Conservation (phyloP, 306 rosid species). For the peach (Prunus persica) region Prunus_persica_NCBIv2 NC_034009.1:37591001-37591500, state of each 20-base stretch:
- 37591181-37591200: conserved; percentile 84
- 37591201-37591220: conserved; percentile 40
- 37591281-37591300: conserved; percentile 41
- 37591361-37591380: conserved; percentile 96
- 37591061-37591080: not conserved
- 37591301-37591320: conserved; percentile 60
- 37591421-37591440: conserved; percentile 74
- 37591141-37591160: conserved; percentile 24
- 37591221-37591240: conserved; percentile 30
- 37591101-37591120: conserved; percentile 18
- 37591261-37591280: conserved; percentile 23
- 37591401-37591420: conserved; percentile 84
- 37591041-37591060: conserved; percentile 15
- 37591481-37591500: conserved; percentile 92
- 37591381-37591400: conserved; percentile 84
- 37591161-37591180: conserved; percentile 85
- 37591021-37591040: conserved; percentile 57
- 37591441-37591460: conserved; percentile 83
- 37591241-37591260: conserved; percentile 21
- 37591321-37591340: conserved; percentile 91
- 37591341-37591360: conserved; percentile 98
- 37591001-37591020: not conserved
- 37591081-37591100: not conserved
- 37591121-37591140: conserved; percentile 29
- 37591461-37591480: conserved; percentile 93